Conservation (phyloP, 768 basidiomycete species). For the Tephrocybe sp. region DNA sequence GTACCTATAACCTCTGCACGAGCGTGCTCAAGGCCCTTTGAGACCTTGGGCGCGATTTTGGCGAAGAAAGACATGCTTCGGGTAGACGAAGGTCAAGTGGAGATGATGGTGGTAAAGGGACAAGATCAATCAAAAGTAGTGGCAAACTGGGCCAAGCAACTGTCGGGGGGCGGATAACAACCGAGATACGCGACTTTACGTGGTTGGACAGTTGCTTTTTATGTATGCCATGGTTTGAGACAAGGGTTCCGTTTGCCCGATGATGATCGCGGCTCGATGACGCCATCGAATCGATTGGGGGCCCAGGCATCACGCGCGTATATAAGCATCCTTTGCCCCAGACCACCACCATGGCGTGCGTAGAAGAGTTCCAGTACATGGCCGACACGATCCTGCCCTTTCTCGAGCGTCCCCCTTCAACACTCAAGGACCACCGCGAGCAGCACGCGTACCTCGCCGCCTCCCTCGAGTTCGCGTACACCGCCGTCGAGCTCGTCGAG, state of each 20-base stretch:
- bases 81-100: background rate
- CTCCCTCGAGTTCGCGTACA: constrained; percentile 17
- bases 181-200: background rate
- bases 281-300: background rate
- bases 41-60: constrained; percentile 21
- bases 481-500: constrained; percentile 17
- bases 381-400: constrained; percentile 13
- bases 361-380: constrained; percentile 12
- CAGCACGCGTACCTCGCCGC: constrained; percentile 14
- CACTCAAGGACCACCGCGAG: background rate
- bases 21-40: constrained; percentile 40
- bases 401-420: constrained; percentile 10
- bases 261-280: too few species aligned
- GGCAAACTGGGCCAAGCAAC: constrained; percentile 6
- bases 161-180: background rate
- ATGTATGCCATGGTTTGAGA: background rate
- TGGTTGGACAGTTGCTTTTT: background rate
- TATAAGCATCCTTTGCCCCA: background rate
- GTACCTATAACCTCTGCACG: constrained; percentile 39
- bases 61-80: constrained; percentile 29
- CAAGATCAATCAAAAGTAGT: constrained; percentile 6
- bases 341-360: constrained; percentile 8
- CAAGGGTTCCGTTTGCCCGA: too few species aligned
- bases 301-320: background rate
- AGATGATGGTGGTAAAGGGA: constrained; percentile 8